Base-by-base conservation (phyloP, 2,329 filamentous ascomycete genomes). In the Hirsutella minnesotensis region DNA sequence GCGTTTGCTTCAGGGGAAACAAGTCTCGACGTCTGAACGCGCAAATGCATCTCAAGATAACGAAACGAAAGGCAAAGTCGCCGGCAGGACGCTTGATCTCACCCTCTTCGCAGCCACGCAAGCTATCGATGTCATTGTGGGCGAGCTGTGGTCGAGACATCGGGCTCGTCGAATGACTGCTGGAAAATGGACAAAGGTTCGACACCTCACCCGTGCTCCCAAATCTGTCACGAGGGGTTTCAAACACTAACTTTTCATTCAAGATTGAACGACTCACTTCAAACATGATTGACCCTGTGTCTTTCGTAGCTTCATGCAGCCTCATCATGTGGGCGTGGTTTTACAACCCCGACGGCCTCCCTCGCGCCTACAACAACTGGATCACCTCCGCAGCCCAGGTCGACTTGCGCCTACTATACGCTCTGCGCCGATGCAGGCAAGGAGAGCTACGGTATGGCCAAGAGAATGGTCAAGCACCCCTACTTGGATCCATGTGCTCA, bases 271-370 rank as follows among this genome's bases (percentile, higher is more conserved):
- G 60, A 39, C 46, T 60, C 33, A 46, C 66, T 20, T 64, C 65
- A 29, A 54, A 49, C 5, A 51, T 63, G 34, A 53, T 77, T n/a
- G 83, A 90, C 55, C 75, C 84, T 4, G 63, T 74, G 5, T 64
- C 89, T 16, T 94, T 94, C 59, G 77, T 82, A 37, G 60, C 72
- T 29, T 88, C 84, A 18, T 79, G 76, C 33, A 82, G 80, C 19
- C 65, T 86, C 31, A 81, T 94, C 51, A 94, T 94, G 87, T 90
- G 85, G 82, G 75, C 85, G 16, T 94, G 85, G 84, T 81, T 94
- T 58, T 94, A 90, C 64, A 60, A 69, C 9, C 85, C 86, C 0
- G 69, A 76, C 30, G 72, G 76, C 18, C 71, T 94, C 2, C 87
- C 87, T 2, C 70, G 66, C 22, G 72, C 80, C 34, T 94, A 94